phyloP scores from a whole-genome alignment of 2,329 filamentous ascomycete species.

The Penicillium sp. region DNA sequence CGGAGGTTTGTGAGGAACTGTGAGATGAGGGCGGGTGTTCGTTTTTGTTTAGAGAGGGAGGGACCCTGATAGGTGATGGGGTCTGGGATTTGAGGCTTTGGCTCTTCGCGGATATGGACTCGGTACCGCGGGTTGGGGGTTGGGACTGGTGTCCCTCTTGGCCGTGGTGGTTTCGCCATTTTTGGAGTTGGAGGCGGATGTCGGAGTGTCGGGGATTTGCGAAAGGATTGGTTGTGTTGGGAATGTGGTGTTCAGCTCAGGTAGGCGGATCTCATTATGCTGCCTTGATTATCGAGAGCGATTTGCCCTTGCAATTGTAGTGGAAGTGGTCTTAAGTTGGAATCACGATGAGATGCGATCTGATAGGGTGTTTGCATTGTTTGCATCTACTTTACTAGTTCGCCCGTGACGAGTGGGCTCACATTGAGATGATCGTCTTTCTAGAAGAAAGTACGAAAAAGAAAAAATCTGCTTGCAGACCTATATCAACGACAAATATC shows the following conservation, averaged over 20 bases:
- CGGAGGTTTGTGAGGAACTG: constrained; percentile 28
- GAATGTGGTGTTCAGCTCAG: neutral
- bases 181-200: neutral
- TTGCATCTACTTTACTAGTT: constrained; percentile 1
- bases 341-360: constrained; percentile 4
- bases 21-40: constrained; percentile 8
- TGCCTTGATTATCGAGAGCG: neutral
- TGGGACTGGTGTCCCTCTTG: neutral
- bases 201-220: neutral
- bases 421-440: neutral
- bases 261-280: neutral
- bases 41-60: constrained; percentile 3
- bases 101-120: neutral
- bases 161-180: constrained; percentile 2
- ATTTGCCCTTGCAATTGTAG: neutral
- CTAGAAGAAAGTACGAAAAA: neutral
- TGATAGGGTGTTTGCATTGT: constrained; percentile 19
- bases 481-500: neutral
- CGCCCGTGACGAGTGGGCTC: neutral
- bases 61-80: neutral
- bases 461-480: neutral
- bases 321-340: neutral
- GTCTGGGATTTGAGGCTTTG: neutral
- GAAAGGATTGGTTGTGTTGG: neutral
- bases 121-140: constrained; percentile 4